Evolutionary conservation across 306 rosid genomes (phyloP).

Genomic region (Cicer judaicum): DNA sequence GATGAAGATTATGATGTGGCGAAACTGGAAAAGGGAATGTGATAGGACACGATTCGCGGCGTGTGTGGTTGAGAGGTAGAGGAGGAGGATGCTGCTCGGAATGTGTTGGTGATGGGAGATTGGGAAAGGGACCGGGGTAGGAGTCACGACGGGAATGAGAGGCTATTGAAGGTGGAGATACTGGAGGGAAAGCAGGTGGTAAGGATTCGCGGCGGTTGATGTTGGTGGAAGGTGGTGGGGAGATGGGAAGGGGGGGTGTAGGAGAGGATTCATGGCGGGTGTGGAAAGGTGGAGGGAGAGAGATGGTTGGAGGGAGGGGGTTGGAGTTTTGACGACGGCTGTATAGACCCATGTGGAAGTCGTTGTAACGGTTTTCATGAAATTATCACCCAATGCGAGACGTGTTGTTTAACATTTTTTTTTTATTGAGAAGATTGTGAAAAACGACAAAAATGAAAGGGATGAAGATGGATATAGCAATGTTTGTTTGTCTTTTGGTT

Average conservation of each 20-base stretch:
- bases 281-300: not conserved
- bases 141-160: conserved; percentile 42
- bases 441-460: too few relatives aligned
- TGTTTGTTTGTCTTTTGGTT: too few relatives aligned
- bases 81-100: conserved; percentile 9
- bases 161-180: not conserved
- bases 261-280: conserved; percentile 66
- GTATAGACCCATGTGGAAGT: too few relatives aligned
- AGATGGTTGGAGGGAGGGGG: conserved; percentile 13
- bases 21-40: conserved; percentile 23
- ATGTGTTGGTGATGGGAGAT: conserved; percentile 2
- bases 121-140: conserved; percentile 47
- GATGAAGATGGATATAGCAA: too few relatives aligned
- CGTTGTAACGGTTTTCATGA: too few relatives aligned
- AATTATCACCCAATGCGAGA: too few relatives aligned
- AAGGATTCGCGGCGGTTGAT: conserved; percentile 42
- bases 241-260: not conserved
- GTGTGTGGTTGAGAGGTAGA: not conserved
- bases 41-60: conserved; percentile 30
- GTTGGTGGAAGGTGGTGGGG: conserved; percentile 1
- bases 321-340: conserved; percentile 11
- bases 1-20: not conserved
- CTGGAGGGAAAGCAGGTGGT: conserved; percentile 31
- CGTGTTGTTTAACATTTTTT: too few relatives aligned
- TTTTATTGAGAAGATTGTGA: too few relatives aligned